A percentile compares a stretch with the other conserved stretches of the same genome.
Conservation (phyloP, 345 rosid genomes). For the Mercurialis annua region DNA sequence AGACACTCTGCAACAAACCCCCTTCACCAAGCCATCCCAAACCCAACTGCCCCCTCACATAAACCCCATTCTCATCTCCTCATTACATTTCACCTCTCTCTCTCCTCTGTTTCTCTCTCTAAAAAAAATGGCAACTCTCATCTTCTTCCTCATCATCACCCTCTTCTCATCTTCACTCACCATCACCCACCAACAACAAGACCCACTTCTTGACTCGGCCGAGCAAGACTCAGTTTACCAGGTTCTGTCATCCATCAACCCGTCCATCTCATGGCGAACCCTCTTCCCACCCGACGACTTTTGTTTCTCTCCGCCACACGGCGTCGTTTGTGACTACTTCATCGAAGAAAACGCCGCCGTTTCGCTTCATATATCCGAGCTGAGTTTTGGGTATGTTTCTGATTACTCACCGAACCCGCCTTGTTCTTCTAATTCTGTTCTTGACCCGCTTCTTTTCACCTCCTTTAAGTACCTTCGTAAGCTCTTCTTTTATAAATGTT, state of each 20-base stretch:
- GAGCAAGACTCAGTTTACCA: constrained; percentile 54
- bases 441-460: constrained; percentile 49
- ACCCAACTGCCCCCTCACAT: not conserved
- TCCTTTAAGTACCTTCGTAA: constrained; percentile 54
- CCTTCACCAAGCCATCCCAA: not conserved
- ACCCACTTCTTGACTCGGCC: constrained; percentile 39
- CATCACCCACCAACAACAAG: constrained; percentile 29
- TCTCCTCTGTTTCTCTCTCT: not conserved
- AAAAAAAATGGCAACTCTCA: constrained; percentile 17
- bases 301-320: constrained; percentile 65
- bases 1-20: not conserved
- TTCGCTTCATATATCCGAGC: constrained; percentile 43
- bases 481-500: constrained; percentile 65
- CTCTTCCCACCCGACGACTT: constrained; percentile 50
- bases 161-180: constrained; percentile 14
- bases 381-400: constrained; percentile 58
- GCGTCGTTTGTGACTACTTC: constrained; percentile 55
- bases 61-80: not conserved
- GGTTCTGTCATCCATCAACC: constrained; percentile 53
- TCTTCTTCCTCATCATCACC: constrained; percentile 23
- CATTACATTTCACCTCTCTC: not conserved
- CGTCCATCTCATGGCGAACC: constrained; percentile 51
- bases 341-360: constrained; percentile 17
- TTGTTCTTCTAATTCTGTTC: constrained; percentile 49
- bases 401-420: constrained; percentile 60